Evolutionary conservation across 1,284 basidiomycete genomes (phyloP).

Genomic region (Megacollybia platyphylla): DNA sequence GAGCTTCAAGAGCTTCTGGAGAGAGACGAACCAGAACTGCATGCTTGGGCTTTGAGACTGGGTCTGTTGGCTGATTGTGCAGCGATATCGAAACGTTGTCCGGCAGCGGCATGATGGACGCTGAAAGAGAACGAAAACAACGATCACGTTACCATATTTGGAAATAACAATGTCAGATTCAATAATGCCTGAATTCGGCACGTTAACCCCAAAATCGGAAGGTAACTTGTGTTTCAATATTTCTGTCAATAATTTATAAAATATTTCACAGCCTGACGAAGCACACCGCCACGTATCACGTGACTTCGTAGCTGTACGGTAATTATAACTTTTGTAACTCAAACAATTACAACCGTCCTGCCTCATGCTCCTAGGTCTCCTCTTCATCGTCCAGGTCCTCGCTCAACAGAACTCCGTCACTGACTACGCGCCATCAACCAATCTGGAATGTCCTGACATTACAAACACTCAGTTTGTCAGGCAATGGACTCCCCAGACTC

Average conservation of each 20-base stretch:
- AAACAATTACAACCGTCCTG: neutral
- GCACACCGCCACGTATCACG: too few species aligned
- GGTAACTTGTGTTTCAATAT: neutral
- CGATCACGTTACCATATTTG: neutral
- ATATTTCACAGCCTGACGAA: neutral
- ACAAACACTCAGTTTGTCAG: slow-evolving; percentile 35
- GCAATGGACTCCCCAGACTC: slow-evolving; percentile 34
- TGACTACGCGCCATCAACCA: slow-evolving; percentile 37
- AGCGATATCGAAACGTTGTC: slow-evolving; percentile 36
- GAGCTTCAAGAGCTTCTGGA: slow-evolving; percentile 50
- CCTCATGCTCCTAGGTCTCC: neutral
- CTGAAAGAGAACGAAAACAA: neutral
- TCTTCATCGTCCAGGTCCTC: neutral
- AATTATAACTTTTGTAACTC: too few species aligned
- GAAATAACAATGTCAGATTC: neutral
- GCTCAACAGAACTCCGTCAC: slow-evolving; percentile 17
- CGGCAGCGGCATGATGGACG: slow-evolving; percentile 49
- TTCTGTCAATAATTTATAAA: neutral
- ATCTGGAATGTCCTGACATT: slow-evolving; percentile 36
- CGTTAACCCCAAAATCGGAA: neutral
- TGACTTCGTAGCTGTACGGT: too few species aligned
- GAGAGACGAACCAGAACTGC: slow-evolving; percentile 66
- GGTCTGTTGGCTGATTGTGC: slow-evolving; percentile 34
- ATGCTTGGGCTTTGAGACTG: slow-evolving; percentile 48
- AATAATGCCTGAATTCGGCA: neutral